Percentiles rank a stretch among this genome's conserved stretches.
These are phyloP conservation scores for Fagopyrum tataricum DNA, from an alignment of 148 eudicot species.

Conservation along the genomic window DNA sequence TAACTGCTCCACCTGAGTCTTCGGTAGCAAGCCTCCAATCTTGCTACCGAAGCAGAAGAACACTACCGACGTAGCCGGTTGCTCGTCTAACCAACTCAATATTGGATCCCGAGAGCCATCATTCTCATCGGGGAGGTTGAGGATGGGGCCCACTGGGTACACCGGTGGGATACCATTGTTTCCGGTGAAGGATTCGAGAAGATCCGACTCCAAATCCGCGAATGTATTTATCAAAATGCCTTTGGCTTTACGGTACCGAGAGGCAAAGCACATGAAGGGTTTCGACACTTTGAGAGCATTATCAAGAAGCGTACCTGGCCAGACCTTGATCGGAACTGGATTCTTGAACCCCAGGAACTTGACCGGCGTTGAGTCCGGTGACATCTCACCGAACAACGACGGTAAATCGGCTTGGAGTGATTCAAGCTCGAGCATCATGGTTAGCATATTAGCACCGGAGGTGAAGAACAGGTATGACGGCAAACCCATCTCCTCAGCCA, in stretches of 20 bases:
- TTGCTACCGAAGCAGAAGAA: conserved; percentile 21
- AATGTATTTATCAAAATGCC: too few species aligned
- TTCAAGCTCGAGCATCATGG: background rate
- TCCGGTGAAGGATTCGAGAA: too few species aligned
- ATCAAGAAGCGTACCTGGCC: background rate
- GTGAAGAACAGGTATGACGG: background rate
- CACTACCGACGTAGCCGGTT: conserved; percentile 20
- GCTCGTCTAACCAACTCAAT: conserved; percentile 16
- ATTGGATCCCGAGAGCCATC: background rate
- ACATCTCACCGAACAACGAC: background rate
- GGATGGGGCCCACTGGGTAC: too few species aligned
- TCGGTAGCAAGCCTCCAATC: conserved; percentile 15
- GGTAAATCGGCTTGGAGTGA: background rate
- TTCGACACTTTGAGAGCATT: background rate
- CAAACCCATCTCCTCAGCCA: background rate
- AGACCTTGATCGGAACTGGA: background rate
- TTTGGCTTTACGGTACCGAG: too few species aligned
- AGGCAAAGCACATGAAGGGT: background rate
- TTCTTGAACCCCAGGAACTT: background rate
- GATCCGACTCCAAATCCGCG: too few species aligned
- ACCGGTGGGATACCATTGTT: too few species aligned
- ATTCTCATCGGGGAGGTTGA: too few species aligned
- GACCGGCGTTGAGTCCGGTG: background rate
- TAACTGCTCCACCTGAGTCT: background rate
- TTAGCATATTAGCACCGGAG: background rate